Evolutionary conservation across 805 yeast genomes (phyloP).

Genomic region (Wickerhamiella azyma): DNA sequence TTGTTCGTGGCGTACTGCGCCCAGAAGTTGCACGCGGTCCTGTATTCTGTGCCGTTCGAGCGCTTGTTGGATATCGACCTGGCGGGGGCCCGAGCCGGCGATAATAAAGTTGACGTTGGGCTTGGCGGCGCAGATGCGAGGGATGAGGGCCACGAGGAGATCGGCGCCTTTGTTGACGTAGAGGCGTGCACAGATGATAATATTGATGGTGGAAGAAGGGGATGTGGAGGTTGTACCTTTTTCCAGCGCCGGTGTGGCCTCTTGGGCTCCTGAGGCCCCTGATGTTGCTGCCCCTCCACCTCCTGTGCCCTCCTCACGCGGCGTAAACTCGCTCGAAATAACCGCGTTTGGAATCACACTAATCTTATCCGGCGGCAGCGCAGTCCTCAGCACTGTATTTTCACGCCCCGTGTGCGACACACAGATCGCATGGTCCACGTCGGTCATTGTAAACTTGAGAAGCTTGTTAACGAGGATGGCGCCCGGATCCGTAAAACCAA

Average conservation of each 20-base stretch:
- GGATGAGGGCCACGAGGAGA: slow-evolving; percentile 68
- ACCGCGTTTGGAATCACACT: slow-evolving; percentile 97
- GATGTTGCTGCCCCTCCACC: too few species aligned
- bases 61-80: slow-evolving; percentile 88
- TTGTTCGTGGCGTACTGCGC: slow-evolving; percentile 81
- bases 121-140: slow-evolving; percentile 54
- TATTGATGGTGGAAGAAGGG: slow-evolving; percentile 57
- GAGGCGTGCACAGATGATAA: slow-evolving; percentile 80
- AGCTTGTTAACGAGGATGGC: slow-evolving; percentile 78
- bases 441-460: slow-evolving; percentile 68
- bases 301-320: slow-evolving; percentile 6
- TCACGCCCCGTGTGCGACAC: slow-evolving; percentile 96
- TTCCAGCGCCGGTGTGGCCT: too few species aligned
- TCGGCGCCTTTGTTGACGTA: slow-evolving; percentile 97
- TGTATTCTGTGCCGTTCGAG: slow-evolving; percentile 74
- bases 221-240: too few species aligned
- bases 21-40: slow-evolving; percentile 73
- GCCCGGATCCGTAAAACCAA: slow-evolving; percentile 81
- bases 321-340: slow-evolving; percentile 61
- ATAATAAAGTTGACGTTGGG: slow-evolving; percentile 61
- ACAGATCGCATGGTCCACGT: slow-evolving; percentile 87
- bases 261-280: too few species aligned
- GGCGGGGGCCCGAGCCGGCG: slow-evolving; percentile 97
- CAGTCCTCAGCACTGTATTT: slow-evolving; percentile 79
- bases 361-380: slow-evolving; percentile 60